Evolutionary conservation across 805 yeast species (phyloP).

Genomic region (Spathaspora gorwiae): DNA sequence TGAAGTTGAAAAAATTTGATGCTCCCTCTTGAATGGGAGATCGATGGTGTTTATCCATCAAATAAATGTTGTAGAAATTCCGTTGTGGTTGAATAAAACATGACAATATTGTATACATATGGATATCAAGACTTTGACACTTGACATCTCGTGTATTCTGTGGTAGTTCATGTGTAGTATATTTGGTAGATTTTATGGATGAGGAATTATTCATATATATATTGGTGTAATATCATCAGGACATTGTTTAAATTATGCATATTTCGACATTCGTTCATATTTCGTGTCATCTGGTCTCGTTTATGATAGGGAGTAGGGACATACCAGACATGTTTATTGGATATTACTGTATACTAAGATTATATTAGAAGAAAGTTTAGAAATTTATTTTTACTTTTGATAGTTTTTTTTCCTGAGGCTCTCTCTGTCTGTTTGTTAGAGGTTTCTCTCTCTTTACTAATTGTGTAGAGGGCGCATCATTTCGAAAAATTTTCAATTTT

Average conservation of each 20-base stretch:
- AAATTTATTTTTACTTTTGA: conserved; percentile 3
- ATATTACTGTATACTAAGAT: conserved; percentile 8
- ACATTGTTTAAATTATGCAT: no score
- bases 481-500: neutral
- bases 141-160: no score
- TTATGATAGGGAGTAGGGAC: conserved; percentile 8
- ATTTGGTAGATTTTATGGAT: no score
- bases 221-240: no score
- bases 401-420: conserved; percentile 8
- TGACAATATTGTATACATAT: no score
- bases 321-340: conserved; percentile 30
- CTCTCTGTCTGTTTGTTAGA: neutral
- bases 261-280: neutral
- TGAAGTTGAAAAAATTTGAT: neutral
- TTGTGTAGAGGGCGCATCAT: neutral
- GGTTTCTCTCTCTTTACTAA: neutral
- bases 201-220: no score
- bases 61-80: no score
- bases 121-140: no score
- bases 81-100: no score
- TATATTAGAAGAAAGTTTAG: conserved; percentile 1
- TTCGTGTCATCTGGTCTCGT: neutral
- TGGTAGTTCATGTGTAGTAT: no score
- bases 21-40: no score
- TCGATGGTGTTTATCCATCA: no score